Conservation (phyloP, 257 asterid species). For the Thymus quinquecostatus region DNA sequence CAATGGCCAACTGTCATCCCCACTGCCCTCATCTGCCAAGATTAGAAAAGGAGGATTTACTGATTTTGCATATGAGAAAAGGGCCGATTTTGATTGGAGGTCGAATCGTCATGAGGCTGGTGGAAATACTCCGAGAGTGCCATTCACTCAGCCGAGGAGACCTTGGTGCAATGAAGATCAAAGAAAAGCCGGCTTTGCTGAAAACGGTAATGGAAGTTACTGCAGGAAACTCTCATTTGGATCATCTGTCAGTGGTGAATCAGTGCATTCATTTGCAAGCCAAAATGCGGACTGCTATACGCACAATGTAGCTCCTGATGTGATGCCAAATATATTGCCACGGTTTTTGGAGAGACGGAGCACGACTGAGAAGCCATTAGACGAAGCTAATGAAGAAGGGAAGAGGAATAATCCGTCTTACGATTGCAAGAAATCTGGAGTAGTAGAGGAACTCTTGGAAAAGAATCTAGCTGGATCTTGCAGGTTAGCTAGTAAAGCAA, state of each 20-base stretch:
- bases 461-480: neutral
- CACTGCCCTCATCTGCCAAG: conserved; percentile 19
- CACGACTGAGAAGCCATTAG: conserved; percentile 3
- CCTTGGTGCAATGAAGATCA: conserved; percentile 29
- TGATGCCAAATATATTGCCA: conserved; percentile 14
- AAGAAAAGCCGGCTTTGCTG: conserved; percentile 19
- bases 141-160: conserved; percentile 61
- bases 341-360: conserved; percentile 13
- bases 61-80: conserved; percentile 35
- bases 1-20: conserved; percentile 16
- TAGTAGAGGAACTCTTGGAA: conserved; percentile 7
- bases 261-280: conserved; percentile 12
- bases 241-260: conserved; percentile 25
- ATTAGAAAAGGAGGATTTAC: conserved; percentile 30
- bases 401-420: neutral
- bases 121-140: conserved; percentile 39
- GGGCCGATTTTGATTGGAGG: conserved; percentile 41
- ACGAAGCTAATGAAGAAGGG: conserved; percentile 24
- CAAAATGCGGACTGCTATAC: conserved; percentile 22
- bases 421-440: conserved; percentile 5
- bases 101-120: conserved; percentile 25
- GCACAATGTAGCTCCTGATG: conserved; percentile 3
- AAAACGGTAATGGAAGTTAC: conserved; percentile 24
- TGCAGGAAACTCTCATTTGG: conserved; percentile 43
- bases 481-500: neutral